These are phyloP conservation scores for Thelonectria olida DNA, from an alignment of 2,329 filamentous ascomycete genomes.

Conservation along the genomic window DNA sequence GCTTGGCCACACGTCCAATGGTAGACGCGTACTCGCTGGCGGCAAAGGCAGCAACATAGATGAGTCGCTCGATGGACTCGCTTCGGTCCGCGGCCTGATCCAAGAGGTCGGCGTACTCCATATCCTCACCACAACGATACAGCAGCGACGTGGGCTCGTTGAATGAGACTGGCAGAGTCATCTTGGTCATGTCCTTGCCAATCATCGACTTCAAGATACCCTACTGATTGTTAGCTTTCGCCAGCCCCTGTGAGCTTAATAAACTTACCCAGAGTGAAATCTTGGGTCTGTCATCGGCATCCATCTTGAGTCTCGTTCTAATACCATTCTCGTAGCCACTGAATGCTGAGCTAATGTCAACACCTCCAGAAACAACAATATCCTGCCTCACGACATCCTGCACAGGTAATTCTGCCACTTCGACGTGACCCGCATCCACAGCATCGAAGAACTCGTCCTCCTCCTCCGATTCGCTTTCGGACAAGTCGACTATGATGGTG, in stretches of 20 bases:
- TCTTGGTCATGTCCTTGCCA: constrained; percentile 99
- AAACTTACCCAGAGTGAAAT: constrained; percentile 90
- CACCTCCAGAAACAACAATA: constrained; percentile 50
- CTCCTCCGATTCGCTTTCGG: constrained; percentile 82
- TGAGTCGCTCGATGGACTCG: constrained; percentile 89
- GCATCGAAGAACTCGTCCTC: constrained; percentile 98
- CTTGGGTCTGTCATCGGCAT: constrained; percentile 91
- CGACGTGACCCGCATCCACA: constrained; percentile 90
- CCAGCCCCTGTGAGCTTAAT: no score
- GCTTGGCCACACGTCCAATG: constrained; percentile 95
- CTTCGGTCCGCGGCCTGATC: constrained; percentile 85
- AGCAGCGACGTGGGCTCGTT: constrained; percentile 97
- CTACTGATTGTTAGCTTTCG: constrained; percentile 56
- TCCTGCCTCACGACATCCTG: constrained; percentile 56
- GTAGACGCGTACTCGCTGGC: constrained; percentile 97
- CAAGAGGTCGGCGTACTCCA: constrained; percentile 95
- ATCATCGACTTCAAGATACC: constrained; percentile 99
- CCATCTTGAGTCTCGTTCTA: constrained; percentile 82
- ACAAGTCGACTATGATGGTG: constrained; percentile 76
- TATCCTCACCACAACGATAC: constrained; percentile 94
- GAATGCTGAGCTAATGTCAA: constrained; percentile 81
- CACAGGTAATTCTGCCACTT: constrained; percentile 75
- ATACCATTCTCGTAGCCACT: constrained; percentile 92
- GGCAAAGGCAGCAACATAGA: constrained; percentile 95
- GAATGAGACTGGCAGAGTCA: constrained; percentile 97